Percentiles rank a stretch among this genome's conserved stretches.
Conservation (phyloP, 1,139 yeast genomes). For the Kurtzmaniella quercitrusa region DNA sequence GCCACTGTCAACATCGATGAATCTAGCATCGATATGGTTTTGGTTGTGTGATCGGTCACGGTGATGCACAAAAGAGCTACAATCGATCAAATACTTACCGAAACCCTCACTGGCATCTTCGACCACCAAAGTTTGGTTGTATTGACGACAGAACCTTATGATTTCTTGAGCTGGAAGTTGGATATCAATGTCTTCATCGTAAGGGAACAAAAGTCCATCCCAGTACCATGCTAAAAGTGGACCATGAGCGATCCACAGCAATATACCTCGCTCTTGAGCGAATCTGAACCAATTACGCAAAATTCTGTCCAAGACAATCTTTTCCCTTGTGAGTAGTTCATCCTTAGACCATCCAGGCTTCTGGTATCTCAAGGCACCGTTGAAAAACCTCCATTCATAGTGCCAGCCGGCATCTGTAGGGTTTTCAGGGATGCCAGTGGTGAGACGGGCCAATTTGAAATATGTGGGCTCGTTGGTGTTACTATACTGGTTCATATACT, state of each 20-base stretch:
- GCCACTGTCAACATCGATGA: constrained; percentile 38
- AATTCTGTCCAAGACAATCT: constrained; percentile 18
- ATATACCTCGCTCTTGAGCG: constrained; percentile 29
- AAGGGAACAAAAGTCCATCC: constrained; percentile 32
- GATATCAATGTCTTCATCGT: constrained; percentile 30
- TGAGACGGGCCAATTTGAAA: constrained; percentile 29
- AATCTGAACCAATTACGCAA: constrained; percentile 28
- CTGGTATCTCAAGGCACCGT: constrained; percentile 17
- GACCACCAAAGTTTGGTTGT: constrained; percentile 27
- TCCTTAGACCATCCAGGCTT: constrained; percentile 18
- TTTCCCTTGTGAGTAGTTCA: constrained; percentile 14
- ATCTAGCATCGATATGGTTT: constrained; percentile 38
- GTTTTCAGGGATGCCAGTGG: constrained; percentile 20
- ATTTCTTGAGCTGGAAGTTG: constrained; percentile 32
- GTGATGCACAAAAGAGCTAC: constrained; percentile 29
- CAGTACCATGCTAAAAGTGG: constrained; percentile 35
- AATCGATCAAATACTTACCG: constrained; percentile 31
- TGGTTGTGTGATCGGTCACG: constrained; percentile 24
- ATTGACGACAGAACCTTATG: constrained; percentile 20
- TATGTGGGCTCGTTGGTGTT: constrained; percentile 24
- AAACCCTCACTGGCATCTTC: constrained; percentile 28
- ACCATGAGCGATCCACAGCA: constrained; percentile 37
- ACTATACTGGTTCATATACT: constrained; percentile 16
- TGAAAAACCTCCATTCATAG: constrained; percentile 23
- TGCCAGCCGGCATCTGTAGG: constrained; percentile 26